Percentiles rank a stretch among this genome's conserved stretches.
Conservation (phyloP, 306 rosid species). For the Fragaria iinumae region DNA sequence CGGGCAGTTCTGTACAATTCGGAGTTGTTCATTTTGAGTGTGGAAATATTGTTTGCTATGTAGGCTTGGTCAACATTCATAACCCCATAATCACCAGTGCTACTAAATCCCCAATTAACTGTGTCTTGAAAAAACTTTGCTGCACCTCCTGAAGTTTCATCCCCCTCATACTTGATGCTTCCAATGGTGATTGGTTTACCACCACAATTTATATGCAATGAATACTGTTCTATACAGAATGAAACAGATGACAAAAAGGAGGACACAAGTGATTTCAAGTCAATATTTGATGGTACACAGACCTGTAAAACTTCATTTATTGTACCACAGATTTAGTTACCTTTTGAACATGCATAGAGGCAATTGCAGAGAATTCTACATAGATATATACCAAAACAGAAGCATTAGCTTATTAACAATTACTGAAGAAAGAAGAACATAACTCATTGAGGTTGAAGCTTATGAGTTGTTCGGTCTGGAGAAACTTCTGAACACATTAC, state of each 20-base stretch:
- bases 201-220: constrained; percentile 59
- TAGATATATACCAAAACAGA: not conserved
- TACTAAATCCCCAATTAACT: constrained; percentile 51
- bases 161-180: constrained; percentile 38
- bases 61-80: constrained; percentile 28
- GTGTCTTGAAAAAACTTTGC: constrained; percentile 30
- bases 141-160: constrained; percentile 43
- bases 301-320: not conserved
- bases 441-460: not conserved
- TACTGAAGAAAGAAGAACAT: not conserved
- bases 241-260: not conserved
- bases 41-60: constrained; percentile 17
- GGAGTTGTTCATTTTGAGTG: constrained; percentile 31
- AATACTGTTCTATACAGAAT: constrained; percentile 19
- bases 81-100: constrained; percentile 51
- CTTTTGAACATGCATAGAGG: constrained; percentile 15
- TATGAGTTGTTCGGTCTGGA: constrained; percentile 11
- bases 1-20: constrained; percentile 48
- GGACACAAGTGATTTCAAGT: not conserved
- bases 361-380: constrained; percentile 12
- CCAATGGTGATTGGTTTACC: constrained; percentile 40
- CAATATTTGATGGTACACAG: not conserved
- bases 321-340: not conserved
- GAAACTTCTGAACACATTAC: constrained; percentile 21
- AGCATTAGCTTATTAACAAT: not conserved